phyloP scores from a whole-genome alignment of 768 basidiomycete genomes.

The Dioszegia hungarica region DNA sequence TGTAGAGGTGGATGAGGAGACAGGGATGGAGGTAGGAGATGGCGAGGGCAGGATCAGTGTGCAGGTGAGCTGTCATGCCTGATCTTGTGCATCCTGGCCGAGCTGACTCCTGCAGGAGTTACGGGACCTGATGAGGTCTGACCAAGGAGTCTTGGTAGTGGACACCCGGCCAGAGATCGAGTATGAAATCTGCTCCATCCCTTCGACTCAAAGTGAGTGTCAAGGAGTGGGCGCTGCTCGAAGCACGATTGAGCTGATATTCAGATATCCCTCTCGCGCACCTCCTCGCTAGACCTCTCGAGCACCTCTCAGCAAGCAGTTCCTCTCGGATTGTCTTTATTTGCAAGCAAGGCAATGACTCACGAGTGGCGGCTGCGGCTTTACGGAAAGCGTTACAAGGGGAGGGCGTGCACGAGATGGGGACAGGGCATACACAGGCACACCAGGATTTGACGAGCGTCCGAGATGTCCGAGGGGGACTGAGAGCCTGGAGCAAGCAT shows the following conservation, averaged over 20 bases:
- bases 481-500: constrained; percentile 70
- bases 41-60: constrained; percentile 22
- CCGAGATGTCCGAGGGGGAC: constrained; percentile 68
- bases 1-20: constrained; percentile 52
- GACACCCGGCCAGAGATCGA: constrained; percentile 77
- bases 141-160: constrained; percentile 52
- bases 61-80: constrained; percentile 48
- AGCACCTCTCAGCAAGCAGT: not conserved
- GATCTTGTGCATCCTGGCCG: not conserved
- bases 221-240: too few species aligned
- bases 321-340: constrained; percentile 56
- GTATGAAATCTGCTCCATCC: constrained; percentile 79
- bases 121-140: constrained; percentile 43
- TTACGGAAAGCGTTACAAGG: constrained; percentile 30
- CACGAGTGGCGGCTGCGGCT: constrained; percentile 74
- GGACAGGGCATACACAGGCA: not conserved
- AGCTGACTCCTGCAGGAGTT: constrained; percentile 53
- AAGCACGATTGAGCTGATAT: not conserved
- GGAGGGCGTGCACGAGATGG: constrained; percentile 36
- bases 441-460: constrained; percentile 5
- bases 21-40: constrained; percentile 23
- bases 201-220: constrained; percentile 62
- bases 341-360: constrained; percentile 89
- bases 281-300: constrained; percentile 54
- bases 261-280: constrained; percentile 71